Conservation (phyloP, 495 filamentous ascomycete genomes). For the Hypoxylon rickii region DNA sequence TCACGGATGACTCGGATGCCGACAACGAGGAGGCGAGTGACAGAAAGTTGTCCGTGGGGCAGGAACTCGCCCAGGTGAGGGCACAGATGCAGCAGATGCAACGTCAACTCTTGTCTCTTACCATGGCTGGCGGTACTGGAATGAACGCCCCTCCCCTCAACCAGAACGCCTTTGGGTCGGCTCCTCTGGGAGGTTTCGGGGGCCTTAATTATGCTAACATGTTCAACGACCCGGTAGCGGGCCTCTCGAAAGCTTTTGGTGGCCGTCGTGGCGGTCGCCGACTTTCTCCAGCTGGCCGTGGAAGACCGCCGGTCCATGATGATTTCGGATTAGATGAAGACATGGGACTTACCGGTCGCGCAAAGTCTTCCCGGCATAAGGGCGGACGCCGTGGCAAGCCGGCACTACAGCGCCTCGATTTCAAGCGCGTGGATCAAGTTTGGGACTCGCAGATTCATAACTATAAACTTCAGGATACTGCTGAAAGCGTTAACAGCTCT, state of each 20-base stretch:
- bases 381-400: slow-evolving; percentile 56
- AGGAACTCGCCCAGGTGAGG: slow-evolving; percentile 38
- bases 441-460: slow-evolving; percentile 81
- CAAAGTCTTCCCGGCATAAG: slow-evolving; percentile 46
- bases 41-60: slow-evolving; percentile 26
- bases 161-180: slow-evolving; percentile 1
- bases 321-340: slow-evolving; percentile 7
- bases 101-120: slow-evolving; percentile 35
- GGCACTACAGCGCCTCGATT: slow-evolving; percentile 67
- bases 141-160: slow-evolving; percentile 16
- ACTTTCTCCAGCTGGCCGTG: slow-evolving; percentile 1
- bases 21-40: slow-evolving; percentile 11
- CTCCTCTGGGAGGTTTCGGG: background rate
- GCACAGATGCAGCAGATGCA: slow-evolving; percentile 38
- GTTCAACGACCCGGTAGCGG: slow-evolving; percentile 1
- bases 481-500: slow-evolving; percentile 69
- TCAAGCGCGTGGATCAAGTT: slow-evolving; percentile 84
- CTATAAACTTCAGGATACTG: slow-evolving; percentile 81
- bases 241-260: background rate
- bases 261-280: background rate
- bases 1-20: slow-evolving; percentile 24
- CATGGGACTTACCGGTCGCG: slow-evolving; percentile 34
- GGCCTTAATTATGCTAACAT: background rate
- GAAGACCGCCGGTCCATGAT: slow-evolving; percentile 22
- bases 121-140: slow-evolving; percentile 24